Evolutionary conservation across 164 flowering plant species (phyloP).

Genomic region (Platanus orientalis): DNA sequence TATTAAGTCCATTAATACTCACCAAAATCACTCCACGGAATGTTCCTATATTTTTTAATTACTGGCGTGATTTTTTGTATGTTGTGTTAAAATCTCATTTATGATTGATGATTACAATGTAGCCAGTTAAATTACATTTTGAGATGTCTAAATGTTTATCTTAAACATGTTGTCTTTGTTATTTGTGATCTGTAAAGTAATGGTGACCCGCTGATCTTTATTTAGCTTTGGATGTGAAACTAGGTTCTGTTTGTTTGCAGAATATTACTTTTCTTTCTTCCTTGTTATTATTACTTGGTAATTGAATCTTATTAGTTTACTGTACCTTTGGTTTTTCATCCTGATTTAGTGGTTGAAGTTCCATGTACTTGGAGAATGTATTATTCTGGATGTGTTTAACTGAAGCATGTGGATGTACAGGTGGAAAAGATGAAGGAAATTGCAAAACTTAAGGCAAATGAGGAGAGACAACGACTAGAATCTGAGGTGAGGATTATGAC

Average conservation of each 20-base stretch:
- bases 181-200: not conserved
- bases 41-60: not conserved
- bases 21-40: too few species aligned
- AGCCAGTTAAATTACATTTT: not conserved
- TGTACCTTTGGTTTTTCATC: not conserved
- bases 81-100: not conserved
- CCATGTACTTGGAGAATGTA: not conserved
- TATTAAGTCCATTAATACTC: too few species aligned
- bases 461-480: slow-evolving; percentile 67
- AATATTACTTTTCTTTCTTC: not conserved
- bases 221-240: not conserved
- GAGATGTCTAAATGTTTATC: not conserved
- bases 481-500: slow-evolving; percentile 60
- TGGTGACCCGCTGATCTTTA: not conserved
- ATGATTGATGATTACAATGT: not conserved
- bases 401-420: slow-evolving; percentile 36
- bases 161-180: not conserved
- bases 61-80: not conserved
- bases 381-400: slow-evolving; percentile 3
- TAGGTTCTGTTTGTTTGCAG: not conserved
- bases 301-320: not conserved
- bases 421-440: slow-evolving; percentile 90
- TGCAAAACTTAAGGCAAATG: slow-evolving; percentile 76
- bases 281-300: not conserved
- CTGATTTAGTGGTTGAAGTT: not conserved